A percentile compares a stretch with the other conserved stretches of the same genome.
These are phyloP conservation scores for Astragalus membranaceus DNA, from an alignment of 306 rosid genomes.

Conservation along the genomic window DNA sequence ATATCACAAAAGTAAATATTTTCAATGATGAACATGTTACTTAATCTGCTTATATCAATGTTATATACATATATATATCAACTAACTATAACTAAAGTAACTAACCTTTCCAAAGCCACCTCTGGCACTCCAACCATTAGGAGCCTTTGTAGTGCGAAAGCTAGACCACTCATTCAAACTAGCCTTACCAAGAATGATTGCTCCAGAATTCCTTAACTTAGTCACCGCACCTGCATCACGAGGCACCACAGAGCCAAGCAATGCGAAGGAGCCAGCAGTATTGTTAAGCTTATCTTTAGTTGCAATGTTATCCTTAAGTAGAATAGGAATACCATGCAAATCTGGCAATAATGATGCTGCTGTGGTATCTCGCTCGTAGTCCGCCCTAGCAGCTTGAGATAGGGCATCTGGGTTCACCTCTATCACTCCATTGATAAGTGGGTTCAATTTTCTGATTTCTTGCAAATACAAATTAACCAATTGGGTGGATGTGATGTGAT, in stretches of 20 bases:
- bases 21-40: neutral
- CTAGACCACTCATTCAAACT: slow-evolving; percentile 48
- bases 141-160: slow-evolving; percentile 25
- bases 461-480: slow-evolving; percentile 34
- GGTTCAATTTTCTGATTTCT: slow-evolving; percentile 38
- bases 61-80: too few species aligned
- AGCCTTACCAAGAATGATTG: slow-evolving; percentile 23
- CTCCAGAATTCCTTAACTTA: slow-evolving; percentile 34
- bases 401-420: slow-evolving; percentile 52
- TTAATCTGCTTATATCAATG: too few species aligned
- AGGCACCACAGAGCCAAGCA: slow-evolving; percentile 49
- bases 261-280: slow-evolving; percentile 46
- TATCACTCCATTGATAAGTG: slow-evolving; percentile 34
- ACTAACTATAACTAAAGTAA: too few species aligned
- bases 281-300: slow-evolving; percentile 58
- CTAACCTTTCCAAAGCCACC: slow-evolving; percentile 50
- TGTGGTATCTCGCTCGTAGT: slow-evolving; percentile 28
- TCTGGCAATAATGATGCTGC: neutral
- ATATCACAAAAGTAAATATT: slow-evolving; percentile 15
- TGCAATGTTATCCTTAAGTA: slow-evolving; percentile 55
- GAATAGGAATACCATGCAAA: slow-evolving; percentile 55
- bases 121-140: slow-evolving; percentile 46
- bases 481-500: slow-evolving; percentile 31
- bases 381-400: slow-evolving; percentile 41
- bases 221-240: slow-evolving; percentile 41